A percentile compares a stretch with the other conserved stretches of the same genome.
Conservation (phyloP, 768 basidiomycete genomes). For the Saitozyma podzolica region DNA sequence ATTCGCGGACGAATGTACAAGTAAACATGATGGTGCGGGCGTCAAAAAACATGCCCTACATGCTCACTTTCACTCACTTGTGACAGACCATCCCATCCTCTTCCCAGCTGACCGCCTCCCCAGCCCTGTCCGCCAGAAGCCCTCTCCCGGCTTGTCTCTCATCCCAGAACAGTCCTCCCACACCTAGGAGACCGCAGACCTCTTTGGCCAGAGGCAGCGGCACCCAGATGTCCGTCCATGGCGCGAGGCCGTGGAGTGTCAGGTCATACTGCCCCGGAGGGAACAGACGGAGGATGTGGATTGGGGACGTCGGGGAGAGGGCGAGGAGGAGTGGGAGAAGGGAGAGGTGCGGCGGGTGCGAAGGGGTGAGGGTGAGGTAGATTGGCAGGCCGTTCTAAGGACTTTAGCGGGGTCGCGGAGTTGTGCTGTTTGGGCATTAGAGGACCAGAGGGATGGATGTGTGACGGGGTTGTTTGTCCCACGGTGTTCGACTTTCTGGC, state of each 20-base stretch:
- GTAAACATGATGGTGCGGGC: no score
- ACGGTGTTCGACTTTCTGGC: no score
- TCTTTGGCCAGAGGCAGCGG: conserved; percentile 9
- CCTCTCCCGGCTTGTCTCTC: conserved; percentile 13
- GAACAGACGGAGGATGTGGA: conserved; percentile 16
- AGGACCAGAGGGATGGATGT: not conserved
- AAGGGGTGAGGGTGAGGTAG: conserved; percentile 29
- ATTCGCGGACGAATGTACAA: no score
- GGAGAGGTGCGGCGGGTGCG: conserved; percentile 29
- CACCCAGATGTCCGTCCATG: conserved; percentile 35
- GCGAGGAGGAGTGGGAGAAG: conserved; percentile 28
- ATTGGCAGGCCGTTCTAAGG: conserved; percentile 29
- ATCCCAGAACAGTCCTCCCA: conserved; percentile 20
- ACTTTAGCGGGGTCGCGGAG: not conserved
- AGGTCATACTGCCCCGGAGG: conserved; percentile 8
- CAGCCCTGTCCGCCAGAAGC: conserved; percentile 15
- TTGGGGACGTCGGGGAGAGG: conserved; percentile 15
- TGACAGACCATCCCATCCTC: conserved; percentile 25
- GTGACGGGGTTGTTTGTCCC: no score
- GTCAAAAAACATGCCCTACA: no score
- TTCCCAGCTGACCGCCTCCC: conserved; percentile 33
- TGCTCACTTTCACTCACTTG: conserved; percentile 21
- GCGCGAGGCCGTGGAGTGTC: conserved; percentile 26
- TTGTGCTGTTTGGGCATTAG: not conserved
- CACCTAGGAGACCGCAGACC: conserved; percentile 15